Evolutionary conservation across 371 early-diverging fungal species (phyloP).

Genomic region (Mucor irregularis): DNA sequence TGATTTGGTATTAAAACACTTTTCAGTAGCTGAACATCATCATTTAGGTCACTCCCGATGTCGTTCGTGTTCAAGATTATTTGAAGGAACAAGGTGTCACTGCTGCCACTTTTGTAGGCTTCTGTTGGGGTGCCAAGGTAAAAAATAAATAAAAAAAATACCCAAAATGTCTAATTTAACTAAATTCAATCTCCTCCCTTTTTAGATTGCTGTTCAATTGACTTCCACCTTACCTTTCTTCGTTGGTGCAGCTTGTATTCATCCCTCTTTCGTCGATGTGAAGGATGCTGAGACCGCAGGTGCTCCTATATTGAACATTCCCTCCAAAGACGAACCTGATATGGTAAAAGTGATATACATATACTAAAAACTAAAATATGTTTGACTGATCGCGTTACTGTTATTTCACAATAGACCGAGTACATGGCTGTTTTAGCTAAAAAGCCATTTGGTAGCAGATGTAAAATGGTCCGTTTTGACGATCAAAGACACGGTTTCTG

Average conservation of each 20-base stretch:
- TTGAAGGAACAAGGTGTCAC: constrained; percentile 44
- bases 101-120: constrained; percentile 57
- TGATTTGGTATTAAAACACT: too few relatives aligned
- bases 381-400: too few relatives aligned
- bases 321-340: constrained; percentile 66
- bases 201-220: constrained; percentile 39
- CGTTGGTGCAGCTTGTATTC: constrained; percentile 62
- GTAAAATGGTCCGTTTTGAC: constrained; percentile 60
- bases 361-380: not conserved
- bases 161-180: not conserved
- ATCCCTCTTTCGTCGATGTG: constrained; percentile 58
- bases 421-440: constrained; percentile 47
- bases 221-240: too few relatives aligned
- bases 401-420: too few relatives aligned
- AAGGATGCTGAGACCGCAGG: constrained; percentile 54
- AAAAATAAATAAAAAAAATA: not conserved
- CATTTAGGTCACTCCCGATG: constrained; percentile 31
- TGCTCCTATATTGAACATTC: constrained; percentile 61
- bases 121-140: constrained; percentile 70
- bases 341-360: constrained; percentile 31
- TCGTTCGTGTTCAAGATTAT: constrained; percentile 36
- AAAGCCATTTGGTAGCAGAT: constrained; percentile 61
- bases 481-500: constrained; percentile 75
- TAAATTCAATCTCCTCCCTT: not conserved
- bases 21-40: too few relatives aligned